Evolutionary conservation across 176 grass and related monocot species (phyloP).

Genomic region (Zoysia japonica): DNA sequence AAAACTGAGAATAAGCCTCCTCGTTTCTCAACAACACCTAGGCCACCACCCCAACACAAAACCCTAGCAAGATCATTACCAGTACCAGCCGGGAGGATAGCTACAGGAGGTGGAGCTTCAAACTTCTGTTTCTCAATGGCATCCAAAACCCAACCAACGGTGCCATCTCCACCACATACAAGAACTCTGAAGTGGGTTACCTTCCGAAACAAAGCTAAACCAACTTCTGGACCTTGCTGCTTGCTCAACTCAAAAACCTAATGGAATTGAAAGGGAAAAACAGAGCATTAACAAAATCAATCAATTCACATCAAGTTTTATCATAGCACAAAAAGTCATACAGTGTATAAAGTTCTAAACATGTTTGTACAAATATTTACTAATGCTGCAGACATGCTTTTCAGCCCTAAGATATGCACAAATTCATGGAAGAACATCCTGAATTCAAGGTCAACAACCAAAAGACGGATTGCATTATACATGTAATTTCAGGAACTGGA

Average conservation of each 20-base stretch:
- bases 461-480: neutral
- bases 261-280: neutral
- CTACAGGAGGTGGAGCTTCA: constrained; percentile 73
- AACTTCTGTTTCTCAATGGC: constrained; percentile 89
- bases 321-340: neutral
- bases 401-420: neutral
- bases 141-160: constrained; percentile 74
- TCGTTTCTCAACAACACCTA: constrained; percentile 62
- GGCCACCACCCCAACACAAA: constrained; percentile 76
- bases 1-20: constrained; percentile 67
- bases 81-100: constrained; percentile 86
- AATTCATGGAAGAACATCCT: constrained; percentile 9
- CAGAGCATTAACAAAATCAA: constrained; percentile 13
- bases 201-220: constrained; percentile 67
- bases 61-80: constrained; percentile 86
- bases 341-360: neutral
- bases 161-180: constrained; percentile 93
- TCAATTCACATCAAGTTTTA: constrained; percentile 9
- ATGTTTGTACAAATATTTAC: neutral
- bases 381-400: neutral
- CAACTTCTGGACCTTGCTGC: constrained; percentile 72
- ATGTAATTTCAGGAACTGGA: constrained; percentile 23
- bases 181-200: constrained; percentile 82
- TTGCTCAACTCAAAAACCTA: constrained; percentile 90
- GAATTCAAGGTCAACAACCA: neutral